Evolutionary conservation across 1,139 yeast species (phyloP).

Genomic region (Sugiyamaella pinicola): DNA sequence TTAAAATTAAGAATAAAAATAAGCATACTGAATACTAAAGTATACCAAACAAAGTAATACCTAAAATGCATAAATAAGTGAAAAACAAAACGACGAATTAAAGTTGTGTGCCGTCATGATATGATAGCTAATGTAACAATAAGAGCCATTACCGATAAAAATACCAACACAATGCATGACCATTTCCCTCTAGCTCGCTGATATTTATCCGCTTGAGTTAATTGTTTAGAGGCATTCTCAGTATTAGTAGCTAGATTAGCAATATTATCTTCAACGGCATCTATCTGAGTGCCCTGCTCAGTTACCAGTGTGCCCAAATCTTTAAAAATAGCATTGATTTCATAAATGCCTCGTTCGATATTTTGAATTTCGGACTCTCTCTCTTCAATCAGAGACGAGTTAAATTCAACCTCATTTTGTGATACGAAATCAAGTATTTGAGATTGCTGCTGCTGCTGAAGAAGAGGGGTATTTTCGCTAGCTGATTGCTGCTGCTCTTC

Average conservation of each 20-base stretch:
- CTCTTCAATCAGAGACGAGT: conserved; percentile 66
- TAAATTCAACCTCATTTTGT: conserved; percentile 74
- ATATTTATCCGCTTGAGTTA: conserved; percentile 71
- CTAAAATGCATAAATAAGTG: conserved; percentile 10
- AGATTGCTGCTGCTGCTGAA: conserved; percentile 46
- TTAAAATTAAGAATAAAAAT: no score
- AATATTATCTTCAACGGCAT: conserved; percentile 79
- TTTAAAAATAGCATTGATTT: conserved; percentile 80
- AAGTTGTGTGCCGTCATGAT: neutral
- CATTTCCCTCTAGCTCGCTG: conserved; percentile 72
- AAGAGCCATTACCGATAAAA: conserved; percentile 48
- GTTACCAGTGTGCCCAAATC: conserved; percentile 75
- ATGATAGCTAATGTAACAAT: conserved; percentile 9
- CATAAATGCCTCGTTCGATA: conserved; percentile 76
- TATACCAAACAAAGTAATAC: neutral
- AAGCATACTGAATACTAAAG: neutral
- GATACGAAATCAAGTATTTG: conserved; percentile 46
- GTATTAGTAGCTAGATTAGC: conserved; percentile 65
- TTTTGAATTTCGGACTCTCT: conserved; percentile 71
- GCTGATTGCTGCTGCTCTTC: conserved; percentile 39
- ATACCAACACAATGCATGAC: conserved; percentile 63
- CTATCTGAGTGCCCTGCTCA: conserved; percentile 84
- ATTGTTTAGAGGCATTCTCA: conserved; percentile 69
- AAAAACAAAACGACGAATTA: neutral
- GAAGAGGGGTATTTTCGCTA: conserved; percentile 36